A percentile compares a stretch with the other conserved stretches of the same genome.
Evolutionary conservation across 192 early-diverging fungal genomes (phyloP).

Genomic region (Obelidium mucronatum): DNA sequence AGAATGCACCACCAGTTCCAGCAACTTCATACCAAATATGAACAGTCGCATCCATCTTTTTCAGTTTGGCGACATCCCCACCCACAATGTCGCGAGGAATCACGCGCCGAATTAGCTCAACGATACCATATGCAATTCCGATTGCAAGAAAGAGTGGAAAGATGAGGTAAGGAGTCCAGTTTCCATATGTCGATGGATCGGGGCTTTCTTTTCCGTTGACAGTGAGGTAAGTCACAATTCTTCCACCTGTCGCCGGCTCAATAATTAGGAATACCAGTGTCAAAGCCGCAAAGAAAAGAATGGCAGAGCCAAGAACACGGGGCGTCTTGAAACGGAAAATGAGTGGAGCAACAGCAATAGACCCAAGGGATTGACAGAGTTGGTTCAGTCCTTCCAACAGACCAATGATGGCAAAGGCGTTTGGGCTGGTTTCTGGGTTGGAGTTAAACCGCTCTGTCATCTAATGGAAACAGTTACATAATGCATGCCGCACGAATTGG

Average conservation of each 20-base stretch:
- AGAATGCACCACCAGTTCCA: too few species aligned
- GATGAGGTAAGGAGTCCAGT: constrained; percentile 18
- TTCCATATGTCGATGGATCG: not conserved
- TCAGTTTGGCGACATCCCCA: constrained; percentile 65
- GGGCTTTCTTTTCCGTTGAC: too few species aligned
- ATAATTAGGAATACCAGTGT: constrained; percentile 1
- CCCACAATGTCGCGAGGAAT: too few species aligned
- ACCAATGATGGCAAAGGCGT: not conserved
- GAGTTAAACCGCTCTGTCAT: too few species aligned
- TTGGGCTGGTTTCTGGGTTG: not conserved
- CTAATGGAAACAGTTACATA: too few species aligned
- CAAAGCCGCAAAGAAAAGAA: not conserved
- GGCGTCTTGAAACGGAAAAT: too few species aligned
- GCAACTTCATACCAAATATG: constrained; percentile 68
- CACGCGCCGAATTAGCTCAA: constrained; percentile 69
- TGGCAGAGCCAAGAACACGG: not conserved
- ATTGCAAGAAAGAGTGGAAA: constrained; percentile 51
- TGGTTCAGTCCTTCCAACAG: not conserved
- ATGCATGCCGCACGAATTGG: too few species aligned
- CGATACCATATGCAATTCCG: constrained; percentile 61
- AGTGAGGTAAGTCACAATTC: not conserved
- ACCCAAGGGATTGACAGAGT: too few species aligned
- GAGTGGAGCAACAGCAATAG: too few species aligned
- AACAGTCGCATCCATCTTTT: constrained; percentile 64
- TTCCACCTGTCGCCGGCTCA: constrained; percentile 7